phyloP scores from a whole-genome alignment of 352 stramenopile species.

The Phytophthora constricta region DNA sequence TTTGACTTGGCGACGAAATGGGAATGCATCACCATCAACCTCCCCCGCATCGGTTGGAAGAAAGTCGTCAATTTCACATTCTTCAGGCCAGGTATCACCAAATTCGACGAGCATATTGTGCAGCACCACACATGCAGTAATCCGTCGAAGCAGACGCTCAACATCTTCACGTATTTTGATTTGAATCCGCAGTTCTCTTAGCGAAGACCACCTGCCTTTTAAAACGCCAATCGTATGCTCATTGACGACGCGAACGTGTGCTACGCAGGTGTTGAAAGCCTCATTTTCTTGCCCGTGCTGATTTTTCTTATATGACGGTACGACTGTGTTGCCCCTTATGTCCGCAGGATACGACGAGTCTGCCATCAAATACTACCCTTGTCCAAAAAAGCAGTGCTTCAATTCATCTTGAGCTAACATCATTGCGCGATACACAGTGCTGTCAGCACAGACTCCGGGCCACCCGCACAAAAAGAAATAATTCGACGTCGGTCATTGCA shows the following conservation, averaged over 20 bases:
- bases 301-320: neutral
- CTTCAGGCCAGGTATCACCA: neutral
- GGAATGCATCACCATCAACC: too few relatives aligned
- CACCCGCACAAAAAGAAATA: neutral
- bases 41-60: too few relatives aligned
- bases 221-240: neutral
- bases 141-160: neutral
- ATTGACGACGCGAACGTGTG: neutral
- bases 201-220: neutral
- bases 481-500: neutral
- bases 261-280: neutral
- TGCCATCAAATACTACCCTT: neutral
- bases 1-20: too few relatives aligned
- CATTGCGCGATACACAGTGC: neutral
- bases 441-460: neutral
- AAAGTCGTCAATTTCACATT: too few relatives aligned
- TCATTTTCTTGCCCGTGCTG: neutral
- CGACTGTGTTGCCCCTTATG: neutral
- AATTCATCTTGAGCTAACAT: neutral
- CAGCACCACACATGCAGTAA: neutral
- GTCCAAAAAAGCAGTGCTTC: neutral
- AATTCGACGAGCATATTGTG: neutral
- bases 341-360: neutral
- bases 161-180: neutral
- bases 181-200: neutral